Conservation (phyloP, 176 grass and related monocot genomes). For the Cenchrus purpureus region DNA sequence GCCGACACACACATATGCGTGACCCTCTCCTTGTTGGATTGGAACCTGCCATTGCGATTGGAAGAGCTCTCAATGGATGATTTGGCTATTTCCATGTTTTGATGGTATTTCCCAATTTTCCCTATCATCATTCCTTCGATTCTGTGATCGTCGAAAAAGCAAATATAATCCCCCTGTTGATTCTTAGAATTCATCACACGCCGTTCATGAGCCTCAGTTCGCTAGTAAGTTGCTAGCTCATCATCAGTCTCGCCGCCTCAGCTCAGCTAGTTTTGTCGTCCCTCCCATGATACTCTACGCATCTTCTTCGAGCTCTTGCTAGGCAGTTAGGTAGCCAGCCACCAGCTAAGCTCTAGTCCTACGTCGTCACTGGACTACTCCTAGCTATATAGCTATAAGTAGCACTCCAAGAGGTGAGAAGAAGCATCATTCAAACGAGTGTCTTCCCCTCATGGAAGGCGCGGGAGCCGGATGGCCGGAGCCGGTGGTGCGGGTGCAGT, state of each 20-base stretch:
- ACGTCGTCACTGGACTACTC: not conserved
- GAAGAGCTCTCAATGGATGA: no score
- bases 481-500: conserved; percentile 77
- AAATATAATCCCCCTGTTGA: not conserved
- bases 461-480: conserved; percentile 62
- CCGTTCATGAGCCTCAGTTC: not conserved
- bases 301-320: no score
- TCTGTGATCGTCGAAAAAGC: not conserved
- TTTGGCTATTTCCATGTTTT: no score
- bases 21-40: no score
- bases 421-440: not conserved
- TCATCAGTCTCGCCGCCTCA: not conserved
- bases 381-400: not conserved
- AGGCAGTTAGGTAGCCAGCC: no score
- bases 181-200: not conserved
- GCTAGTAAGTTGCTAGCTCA: not conserved
- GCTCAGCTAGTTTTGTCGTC: not conserved
- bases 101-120: no score
- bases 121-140: no score
- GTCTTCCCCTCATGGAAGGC: conserved; percentile 20
- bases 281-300: not conserved
- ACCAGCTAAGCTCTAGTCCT: not conserved
- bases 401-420: not conserved
- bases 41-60: no score
- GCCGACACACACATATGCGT: no score